phyloP scores from a whole-genome alignment of 1,284 basidiomycete species.

The Fomitopsis betulina region DNA sequence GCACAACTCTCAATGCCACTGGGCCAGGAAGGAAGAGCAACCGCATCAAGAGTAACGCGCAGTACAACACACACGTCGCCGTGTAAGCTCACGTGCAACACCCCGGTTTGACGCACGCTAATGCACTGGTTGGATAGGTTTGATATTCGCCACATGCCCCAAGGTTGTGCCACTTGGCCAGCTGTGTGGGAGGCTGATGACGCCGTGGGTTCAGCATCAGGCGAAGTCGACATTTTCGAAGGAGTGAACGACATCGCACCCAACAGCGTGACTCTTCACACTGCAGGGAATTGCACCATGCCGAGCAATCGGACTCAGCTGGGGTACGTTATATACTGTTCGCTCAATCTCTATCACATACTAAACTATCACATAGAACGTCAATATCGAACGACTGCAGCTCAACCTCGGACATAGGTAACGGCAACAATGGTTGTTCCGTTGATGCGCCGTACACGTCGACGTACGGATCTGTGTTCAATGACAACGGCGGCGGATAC shows the following conservation, averaged over 20 bases:
- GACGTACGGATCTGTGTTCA: slow-evolving; percentile 60
- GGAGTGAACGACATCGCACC: slow-evolving; percentile 47
- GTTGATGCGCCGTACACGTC: slow-evolving; percentile 39
- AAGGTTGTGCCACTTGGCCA: slow-evolving; percentile 66
- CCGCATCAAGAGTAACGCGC: slow-evolving; percentile 45
- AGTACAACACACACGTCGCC: slow-evolving; percentile 51
- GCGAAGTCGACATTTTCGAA: slow-evolving; percentile 38
- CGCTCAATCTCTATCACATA: neutral
- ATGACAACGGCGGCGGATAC: slow-evolving; percentile 60
- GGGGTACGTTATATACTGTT: slow-evolving; percentile 15
- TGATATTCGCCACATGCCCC: slow-evolving; percentile 52
- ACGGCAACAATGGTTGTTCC: slow-evolving; percentile 63
- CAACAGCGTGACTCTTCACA: slow-evolving; percentile 54
- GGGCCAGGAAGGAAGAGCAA: slow-evolving; percentile 59
- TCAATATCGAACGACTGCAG: slow-evolving; percentile 16
- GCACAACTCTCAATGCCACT: slow-evolving; percentile 35
- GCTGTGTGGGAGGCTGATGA: slow-evolving; percentile 42
- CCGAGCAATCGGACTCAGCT: slow-evolving; percentile 16
- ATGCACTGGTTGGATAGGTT: slow-evolving; percentile 24
- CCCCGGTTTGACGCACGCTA: neutral
- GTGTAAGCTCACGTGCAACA: slow-evolving; percentile 44
- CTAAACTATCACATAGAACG: slow-evolving; percentile 8
- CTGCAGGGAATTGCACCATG: slow-evolving; percentile 40
- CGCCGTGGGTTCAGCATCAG: slow-evolving; percentile 27
- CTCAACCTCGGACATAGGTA: slow-evolving; percentile 28